phyloP scores from a whole-genome alignment of 2,329 filamentous ascomycete species.

The Cladosporium sp. region DNA sequence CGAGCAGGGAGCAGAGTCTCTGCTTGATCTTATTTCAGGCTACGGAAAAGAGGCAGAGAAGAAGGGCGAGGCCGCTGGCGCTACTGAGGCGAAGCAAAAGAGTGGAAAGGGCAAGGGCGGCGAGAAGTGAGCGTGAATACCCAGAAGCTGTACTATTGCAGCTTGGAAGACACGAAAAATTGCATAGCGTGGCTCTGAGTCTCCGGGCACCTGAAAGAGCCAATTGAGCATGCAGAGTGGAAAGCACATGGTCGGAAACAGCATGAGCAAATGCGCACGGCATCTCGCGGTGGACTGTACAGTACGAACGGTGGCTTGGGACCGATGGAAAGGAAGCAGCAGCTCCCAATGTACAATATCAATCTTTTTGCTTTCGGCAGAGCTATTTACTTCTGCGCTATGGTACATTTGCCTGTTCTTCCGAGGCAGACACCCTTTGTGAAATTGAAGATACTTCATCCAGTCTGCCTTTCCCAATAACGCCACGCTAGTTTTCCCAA shows the following conservation, averaged over 20 bases:
- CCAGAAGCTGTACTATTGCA: neutral
- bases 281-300: neutral
- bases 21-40: constrained; percentile 55
- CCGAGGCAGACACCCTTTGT: neutral
- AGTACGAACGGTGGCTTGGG: neutral
- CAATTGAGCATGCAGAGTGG: neutral
- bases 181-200: too few species aligned
- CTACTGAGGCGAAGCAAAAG: constrained; percentile 33
- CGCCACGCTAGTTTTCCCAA: constrained; percentile 9
- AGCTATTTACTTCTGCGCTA: constrained; percentile 2
- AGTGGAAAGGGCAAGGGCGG: constrained; percentile 33
- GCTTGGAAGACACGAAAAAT: too few species aligned
- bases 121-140: constrained; percentile 27
- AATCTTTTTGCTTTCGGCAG: neutral
- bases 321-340: neutral
- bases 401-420: neutral
- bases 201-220: too few species aligned
- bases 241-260: neutral
- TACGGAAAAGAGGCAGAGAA: constrained; percentile 36
- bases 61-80: constrained; percentile 41
- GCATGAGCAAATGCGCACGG: neutral
- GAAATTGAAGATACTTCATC: neutral
- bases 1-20: constrained; percentile 48
- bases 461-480: constrained; percentile 1
- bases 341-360: constrained; percentile 6